A percentile compares a stretch with the other conserved stretches of the same genome.
phyloP scores from a whole-genome alignment of 768 basidiomycete species.

The Dacryopinax spathularia region DNA sequence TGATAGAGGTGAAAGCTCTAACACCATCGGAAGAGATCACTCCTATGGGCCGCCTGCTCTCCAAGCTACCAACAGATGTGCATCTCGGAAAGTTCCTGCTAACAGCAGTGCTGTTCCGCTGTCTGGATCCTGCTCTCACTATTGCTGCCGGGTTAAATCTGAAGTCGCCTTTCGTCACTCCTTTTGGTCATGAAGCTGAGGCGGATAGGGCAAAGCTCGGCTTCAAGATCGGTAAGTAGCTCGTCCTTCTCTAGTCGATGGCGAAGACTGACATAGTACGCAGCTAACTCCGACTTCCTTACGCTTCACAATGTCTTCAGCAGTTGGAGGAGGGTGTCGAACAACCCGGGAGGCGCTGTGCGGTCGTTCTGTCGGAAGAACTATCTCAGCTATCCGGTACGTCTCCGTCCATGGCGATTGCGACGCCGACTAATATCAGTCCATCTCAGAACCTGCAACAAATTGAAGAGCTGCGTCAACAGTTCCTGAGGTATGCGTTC shows the following conservation, averaged over 20 bases:
- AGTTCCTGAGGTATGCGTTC: constrained; percentile 50
- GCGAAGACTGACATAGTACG: not conserved
- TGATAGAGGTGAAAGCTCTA: constrained; percentile 88
- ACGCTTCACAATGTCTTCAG: constrained; percentile 84
- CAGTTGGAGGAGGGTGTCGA: constrained; percentile 67
- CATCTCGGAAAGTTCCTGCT: constrained; percentile 89
- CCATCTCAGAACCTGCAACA: constrained; percentile 66
- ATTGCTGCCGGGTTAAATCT: constrained; percentile 86
- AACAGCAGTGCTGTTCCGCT: constrained; percentile 68
- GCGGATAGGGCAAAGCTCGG: constrained; percentile 69
- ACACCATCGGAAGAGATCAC: constrained; percentile 82
- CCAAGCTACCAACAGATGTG: constrained; percentile 88
- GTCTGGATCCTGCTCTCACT: constrained; percentile 90
- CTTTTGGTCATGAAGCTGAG: constrained; percentile 73
- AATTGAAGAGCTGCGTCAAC: constrained; percentile 90
- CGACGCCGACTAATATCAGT: not conserved
- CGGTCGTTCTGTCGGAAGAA: constrained; percentile 67
- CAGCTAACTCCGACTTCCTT: constrained; percentile 89
- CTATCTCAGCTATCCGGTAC: constrained; percentile 70
- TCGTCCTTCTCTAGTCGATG: not conserved
- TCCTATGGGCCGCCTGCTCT: constrained; percentile 77
- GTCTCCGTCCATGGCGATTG: constrained; percentile 7
- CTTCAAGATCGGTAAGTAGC: constrained; percentile 57
- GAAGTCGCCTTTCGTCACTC: constrained; percentile 84
- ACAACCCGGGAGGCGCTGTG: constrained; percentile 39